Percentiles rank a stretch among this genome's conserved stretches.
Evolutionary conservation across 2,329 filamentous ascomycete species (phyloP).

Genomic region (Pezicula neosporulosa): DNA sequence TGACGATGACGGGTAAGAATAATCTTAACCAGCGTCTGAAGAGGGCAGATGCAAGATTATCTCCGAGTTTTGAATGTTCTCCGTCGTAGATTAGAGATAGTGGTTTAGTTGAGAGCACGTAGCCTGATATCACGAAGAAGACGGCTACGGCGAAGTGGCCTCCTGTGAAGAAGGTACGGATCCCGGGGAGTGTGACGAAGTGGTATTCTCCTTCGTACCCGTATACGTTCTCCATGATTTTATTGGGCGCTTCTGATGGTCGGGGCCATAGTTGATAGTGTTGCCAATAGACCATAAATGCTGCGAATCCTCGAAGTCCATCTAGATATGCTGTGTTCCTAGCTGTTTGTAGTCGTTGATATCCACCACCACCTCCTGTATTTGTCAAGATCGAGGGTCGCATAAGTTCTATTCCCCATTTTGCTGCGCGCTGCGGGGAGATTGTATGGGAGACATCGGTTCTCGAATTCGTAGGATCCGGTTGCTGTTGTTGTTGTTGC

Average conservation of each 20-base stretch:
- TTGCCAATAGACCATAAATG: constrained; percentile 39
- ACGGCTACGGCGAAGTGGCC: constrained; percentile 54
- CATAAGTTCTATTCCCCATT: no score
- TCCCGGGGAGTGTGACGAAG: constrained; percentile 47
- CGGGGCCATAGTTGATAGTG: constrained; percentile 33
- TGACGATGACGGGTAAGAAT: constrained; percentile 39
- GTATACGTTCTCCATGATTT: constrained; percentile 13
- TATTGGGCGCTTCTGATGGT: neutral
- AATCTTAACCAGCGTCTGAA: constrained; percentile 45
- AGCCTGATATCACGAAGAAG: constrained; percentile 49
- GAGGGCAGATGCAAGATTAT: constrained; percentile 40
- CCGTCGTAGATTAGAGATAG: constrained; percentile 34
- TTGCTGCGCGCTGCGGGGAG: no score
- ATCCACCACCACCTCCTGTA: no score
- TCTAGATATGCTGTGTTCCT: constrained; percentile 37
- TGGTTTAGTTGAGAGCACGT: constrained; percentile 42
- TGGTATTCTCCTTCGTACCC: constrained; percentile 25
- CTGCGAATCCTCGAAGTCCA: constrained; percentile 40
- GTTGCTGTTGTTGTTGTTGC: no score
- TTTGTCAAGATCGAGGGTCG: no score
- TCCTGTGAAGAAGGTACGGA: constrained; percentile 58
- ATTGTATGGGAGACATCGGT: no score
- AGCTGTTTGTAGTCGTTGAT: no score
- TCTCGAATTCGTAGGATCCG: no score
- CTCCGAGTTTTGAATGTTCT: constrained; percentile 24